Conservation (phyloP, 495 filamentous ascomycete species). For the Penicillium robsamsonii region DNA sequence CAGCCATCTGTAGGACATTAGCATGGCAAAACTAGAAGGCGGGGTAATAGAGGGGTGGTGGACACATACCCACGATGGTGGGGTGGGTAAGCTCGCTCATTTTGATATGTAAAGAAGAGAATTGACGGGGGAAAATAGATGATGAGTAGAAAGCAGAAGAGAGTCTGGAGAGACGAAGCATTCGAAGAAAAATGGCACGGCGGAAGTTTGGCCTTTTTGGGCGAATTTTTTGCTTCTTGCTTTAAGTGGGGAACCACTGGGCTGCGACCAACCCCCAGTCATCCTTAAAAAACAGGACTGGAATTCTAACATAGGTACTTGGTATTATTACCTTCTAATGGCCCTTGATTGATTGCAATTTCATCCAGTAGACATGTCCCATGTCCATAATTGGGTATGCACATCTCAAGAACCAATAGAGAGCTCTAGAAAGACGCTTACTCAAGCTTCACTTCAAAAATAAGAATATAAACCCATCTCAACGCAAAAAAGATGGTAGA, state of each 20-base stretch:
- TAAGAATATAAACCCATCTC: background rate
- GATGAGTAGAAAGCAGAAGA: slow-evolving; percentile 21
- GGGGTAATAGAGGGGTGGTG: slow-evolving; percentile 29
- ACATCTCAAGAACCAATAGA: slow-evolving; percentile 19
- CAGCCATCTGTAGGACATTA: slow-evolving; percentile 74
- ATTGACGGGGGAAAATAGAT: slow-evolving; percentile 16
- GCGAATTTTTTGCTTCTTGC: slow-evolving; percentile 24
- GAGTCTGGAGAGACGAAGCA: slow-evolving; percentile 24
- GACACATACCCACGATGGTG: slow-evolving; percentile 56
- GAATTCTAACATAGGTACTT: slow-evolving; percentile 1
- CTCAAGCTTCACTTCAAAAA: slow-evolving; percentile 4
- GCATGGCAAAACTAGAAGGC: slow-evolving; percentile 12
- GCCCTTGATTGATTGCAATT: background rate
- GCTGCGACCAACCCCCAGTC: slow-evolving; percentile 6
- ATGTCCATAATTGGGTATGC: background rate
- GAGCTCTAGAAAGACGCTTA: slow-evolving; percentile 22
- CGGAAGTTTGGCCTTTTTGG: slow-evolving; percentile 32
- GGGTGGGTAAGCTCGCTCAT: slow-evolving; percentile 60
- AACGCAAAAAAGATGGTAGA: slow-evolving; percentile 5
- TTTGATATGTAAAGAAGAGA: slow-evolving; percentile 25
- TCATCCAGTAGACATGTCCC: background rate
- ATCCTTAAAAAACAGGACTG: background rate
- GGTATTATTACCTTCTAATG: background rate
- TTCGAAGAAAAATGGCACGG: slow-evolving; percentile 28
- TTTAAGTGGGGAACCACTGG: slow-evolving; percentile 21